phyloP scores from a whole-genome alignment of 1,284 basidiomycete genomes.

The Ganoderma boninense region DNA sequence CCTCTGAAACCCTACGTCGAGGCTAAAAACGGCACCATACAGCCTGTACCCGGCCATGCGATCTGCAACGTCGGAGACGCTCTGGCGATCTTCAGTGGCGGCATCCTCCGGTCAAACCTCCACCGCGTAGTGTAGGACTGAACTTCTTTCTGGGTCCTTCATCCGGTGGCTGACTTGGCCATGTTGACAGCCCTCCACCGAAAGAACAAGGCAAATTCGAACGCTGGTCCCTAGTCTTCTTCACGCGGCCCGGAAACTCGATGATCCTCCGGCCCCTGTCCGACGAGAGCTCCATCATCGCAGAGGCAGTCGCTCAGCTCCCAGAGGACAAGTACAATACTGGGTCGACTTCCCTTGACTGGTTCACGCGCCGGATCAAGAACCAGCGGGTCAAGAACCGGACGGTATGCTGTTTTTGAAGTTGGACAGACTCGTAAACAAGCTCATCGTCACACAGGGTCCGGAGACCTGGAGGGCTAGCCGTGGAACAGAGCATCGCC shows the following conservation, averaged over 20 bases:
- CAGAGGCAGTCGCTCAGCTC: constrained; percentile 36
- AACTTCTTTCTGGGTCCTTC: neutral
- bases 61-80: constrained; percentile 54
- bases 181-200: constrained; percentile 38
- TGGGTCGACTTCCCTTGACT: constrained; percentile 39
- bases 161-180: neutral
- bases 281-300: constrained; percentile 39
- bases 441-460: neutral
- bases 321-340: constrained; percentile 34
- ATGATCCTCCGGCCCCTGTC: constrained; percentile 37
- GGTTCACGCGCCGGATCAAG: constrained; percentile 43
- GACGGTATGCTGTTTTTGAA: constrained; percentile 26
- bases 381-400: constrained; percentile 41
- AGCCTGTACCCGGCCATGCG: constrained; percentile 46
- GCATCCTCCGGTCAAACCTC: constrained; percentile 48
- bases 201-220: constrained; percentile 42
- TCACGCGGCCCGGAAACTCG: constrained; percentile 46
- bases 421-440: neutral
- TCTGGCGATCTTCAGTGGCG: constrained; percentile 51
- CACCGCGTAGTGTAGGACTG: constrained; percentile 46
- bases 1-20: neutral
- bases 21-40: neutral
- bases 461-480: neutral
- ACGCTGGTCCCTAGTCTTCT: constrained; percentile 50
- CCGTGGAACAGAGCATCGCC: neutral